phyloP scores from a whole-genome alignment of 176 grass and related monocot species.

The Eleusine coracana region DNA sequence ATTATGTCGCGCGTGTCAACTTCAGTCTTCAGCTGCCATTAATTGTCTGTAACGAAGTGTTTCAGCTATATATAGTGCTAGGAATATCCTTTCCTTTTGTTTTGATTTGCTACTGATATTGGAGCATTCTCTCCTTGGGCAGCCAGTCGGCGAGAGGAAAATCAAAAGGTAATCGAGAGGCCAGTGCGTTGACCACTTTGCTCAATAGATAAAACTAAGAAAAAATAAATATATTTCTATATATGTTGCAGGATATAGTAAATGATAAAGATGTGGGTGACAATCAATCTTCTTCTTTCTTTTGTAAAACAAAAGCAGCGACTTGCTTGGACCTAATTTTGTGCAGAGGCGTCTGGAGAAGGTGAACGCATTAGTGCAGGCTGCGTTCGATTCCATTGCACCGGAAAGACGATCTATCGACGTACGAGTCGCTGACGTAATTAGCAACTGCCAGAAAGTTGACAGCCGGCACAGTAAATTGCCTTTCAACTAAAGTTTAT shows the following conservation, averaged over 20 bases:
- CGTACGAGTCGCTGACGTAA: slow-evolving; percentile 6
- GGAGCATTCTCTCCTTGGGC: neutral
- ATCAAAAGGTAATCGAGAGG: neutral
- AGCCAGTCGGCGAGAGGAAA: neutral
- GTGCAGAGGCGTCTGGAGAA: neutral
- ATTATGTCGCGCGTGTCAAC: neutral
- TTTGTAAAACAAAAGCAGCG: neutral
- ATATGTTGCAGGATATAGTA: neutral
- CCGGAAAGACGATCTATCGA: neutral
- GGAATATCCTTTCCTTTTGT: too few relatives aligned
- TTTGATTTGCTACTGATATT: neutral
- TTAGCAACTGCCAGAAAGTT: slow-evolving; percentile 1
- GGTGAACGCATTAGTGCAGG: slow-evolving; percentile 12
- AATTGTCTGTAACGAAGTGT: too few relatives aligned
- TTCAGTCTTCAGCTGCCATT: neutral
- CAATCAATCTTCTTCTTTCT: neutral
- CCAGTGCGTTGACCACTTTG: slow-evolving; percentile 25
- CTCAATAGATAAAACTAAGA: slow-evolving; percentile 6
- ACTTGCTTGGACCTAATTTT: slow-evolving; percentile 46
- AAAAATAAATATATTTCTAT: neutral
- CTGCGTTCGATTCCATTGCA: slow-evolving; percentile 36
- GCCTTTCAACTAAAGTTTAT: neutral
- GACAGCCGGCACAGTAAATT: neutral
- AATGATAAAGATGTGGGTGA: neutral
- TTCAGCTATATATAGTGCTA: too few relatives aligned